Conservation (phyloP, 495 filamentous ascomycete genomes). For the Annulohypoxylon bovei region DNA sequence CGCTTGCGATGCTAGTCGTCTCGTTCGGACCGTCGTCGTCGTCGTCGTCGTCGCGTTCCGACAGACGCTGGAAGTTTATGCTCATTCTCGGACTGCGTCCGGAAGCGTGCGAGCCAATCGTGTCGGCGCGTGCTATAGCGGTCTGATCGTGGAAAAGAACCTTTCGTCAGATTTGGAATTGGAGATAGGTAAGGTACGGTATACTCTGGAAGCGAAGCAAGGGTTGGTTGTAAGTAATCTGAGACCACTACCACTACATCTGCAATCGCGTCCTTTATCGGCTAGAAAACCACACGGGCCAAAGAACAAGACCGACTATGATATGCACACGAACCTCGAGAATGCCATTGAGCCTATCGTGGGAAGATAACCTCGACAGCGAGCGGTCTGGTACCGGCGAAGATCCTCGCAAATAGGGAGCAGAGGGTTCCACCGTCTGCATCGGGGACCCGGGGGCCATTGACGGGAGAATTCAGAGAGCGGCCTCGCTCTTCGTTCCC, state of each 20-base stretch:
- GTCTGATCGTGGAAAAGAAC: slow-evolving; percentile 18
- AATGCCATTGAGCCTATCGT: slow-evolving; percentile 55
- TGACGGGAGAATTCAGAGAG: neutral
- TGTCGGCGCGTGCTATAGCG: slow-evolving; percentile 45
- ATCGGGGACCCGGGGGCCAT: slow-evolving; percentile 34
- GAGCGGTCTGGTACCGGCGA: slow-evolving; percentile 30
- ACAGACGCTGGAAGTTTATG: slow-evolving; percentile 37
- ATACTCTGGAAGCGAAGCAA: neutral
- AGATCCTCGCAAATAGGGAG: slow-evolving; percentile 25
- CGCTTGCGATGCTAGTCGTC: slow-evolving; percentile 46
- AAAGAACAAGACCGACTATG: neutral
- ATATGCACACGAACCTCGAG: slow-evolving; percentile 52
- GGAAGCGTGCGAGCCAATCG: slow-evolving; percentile 29
- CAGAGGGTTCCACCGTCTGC: slow-evolving; percentile 27
- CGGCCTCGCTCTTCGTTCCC: neutral
- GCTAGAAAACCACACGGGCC: neutral
- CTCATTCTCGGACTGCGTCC: slow-evolving; percentile 22
- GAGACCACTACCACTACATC: neutral
- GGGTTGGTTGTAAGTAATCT: neutral
- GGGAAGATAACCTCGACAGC: slow-evolving; percentile 45
- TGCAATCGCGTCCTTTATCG: slow-evolving; percentile 15
- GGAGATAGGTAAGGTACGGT: neutral
- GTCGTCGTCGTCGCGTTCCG: slow-evolving; percentile 35
- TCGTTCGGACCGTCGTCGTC: slow-evolving; percentile 44
- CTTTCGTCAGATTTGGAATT: slow-evolving; percentile 24